phyloP scores from a whole-genome alignment of 176 grass and related monocot genomes.

The Pontederia paniculata region DNA sequence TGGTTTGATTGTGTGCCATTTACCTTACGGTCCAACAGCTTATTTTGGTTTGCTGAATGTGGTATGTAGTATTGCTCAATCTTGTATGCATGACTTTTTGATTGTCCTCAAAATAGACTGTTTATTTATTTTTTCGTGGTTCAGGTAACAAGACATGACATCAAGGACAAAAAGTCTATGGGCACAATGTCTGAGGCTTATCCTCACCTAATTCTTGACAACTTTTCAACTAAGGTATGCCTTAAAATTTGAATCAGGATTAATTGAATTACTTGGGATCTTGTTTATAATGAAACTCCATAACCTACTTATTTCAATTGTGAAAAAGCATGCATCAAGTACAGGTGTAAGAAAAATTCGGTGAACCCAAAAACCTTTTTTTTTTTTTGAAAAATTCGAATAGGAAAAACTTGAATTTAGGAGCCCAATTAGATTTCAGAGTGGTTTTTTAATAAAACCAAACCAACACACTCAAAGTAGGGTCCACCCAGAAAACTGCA shows the following conservation, averaged over 20 bases:
- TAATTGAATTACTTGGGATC: background rate
- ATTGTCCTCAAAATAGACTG: background rate
- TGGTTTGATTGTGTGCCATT: constrained; percentile 84
- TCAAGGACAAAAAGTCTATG: constrained; percentile 80
- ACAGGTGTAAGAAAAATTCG: too few species aligned
- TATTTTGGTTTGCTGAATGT: constrained; percentile 91
- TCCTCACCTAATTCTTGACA: constrained; percentile 81
- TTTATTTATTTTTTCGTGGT: constrained; percentile 2
- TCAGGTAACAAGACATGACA: constrained; percentile 79
- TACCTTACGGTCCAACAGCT: constrained; percentile 76
- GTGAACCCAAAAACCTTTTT: too few species aligned
- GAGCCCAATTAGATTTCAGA: too few species aligned
- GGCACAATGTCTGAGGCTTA: constrained; percentile 96
- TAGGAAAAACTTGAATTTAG: too few species aligned
- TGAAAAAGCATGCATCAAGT: too few species aligned
- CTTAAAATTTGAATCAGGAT: constrained; percentile 1
- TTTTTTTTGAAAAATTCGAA: too few species aligned
- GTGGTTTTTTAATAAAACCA: too few species aligned
- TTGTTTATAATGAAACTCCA: too few species aligned
- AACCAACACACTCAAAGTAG: too few species aligned
- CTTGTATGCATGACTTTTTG: constrained; percentile 1
- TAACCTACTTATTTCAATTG: too few species aligned
- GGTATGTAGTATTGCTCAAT: constrained; percentile 35
- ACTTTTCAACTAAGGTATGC: constrained; percentile 58
- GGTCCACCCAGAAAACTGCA: too few species aligned